Evolutionary conservation across 176 grass and related monocot genomes (phyloP), one percentile per base, ranked within the genome.

Genomic region (Alopecurus myosuroides): DNA sequence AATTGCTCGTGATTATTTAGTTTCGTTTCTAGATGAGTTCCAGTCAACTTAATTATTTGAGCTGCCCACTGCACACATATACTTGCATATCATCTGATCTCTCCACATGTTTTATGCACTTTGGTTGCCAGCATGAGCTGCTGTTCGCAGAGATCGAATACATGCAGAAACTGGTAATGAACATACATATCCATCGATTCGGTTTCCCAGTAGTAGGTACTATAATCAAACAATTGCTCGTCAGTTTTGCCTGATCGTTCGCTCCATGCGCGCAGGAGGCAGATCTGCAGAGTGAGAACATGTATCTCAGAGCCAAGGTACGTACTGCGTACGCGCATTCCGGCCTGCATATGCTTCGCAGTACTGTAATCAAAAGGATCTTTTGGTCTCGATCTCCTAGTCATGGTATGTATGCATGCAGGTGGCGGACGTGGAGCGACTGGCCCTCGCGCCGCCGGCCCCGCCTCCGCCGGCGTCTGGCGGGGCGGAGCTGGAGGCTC

Each of bases 231-330:
- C 63, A 35, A 36, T 66, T 35, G 1, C 70, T 44, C n/a, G 2
- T 17, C 0, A 5, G 39, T 49, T 49, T 39, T 67, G 64, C 3
- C 66, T 70, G 20, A 70, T 42, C 33, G 3, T 14, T 73, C 41
- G n/a, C 29, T 46, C 70, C 70, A 30, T 73, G 15, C 26, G 49
- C 0, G 70, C 44, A 74, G 72, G 72, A 75, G 72, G 45, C 45
- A 4, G 72, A 75, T 12, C 72, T 75, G 17, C 72, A 75, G 72
- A 75, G 28, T 9, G 72, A 75, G 45, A 75, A 75, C 29, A 75
- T 75, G 72, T 75, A 75, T 51, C 72, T 75, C 17, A 48, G 72
- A 51, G 72, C 72, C 45, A 75, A 75, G 72, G 72, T 75, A 75
- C 29, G 28, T 67, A 65, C 30, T 1, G 18, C 52, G 22, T 57